phyloP scores from a whole-genome alignment of 2,329 filamentous ascomycete genomes.

The Pseudofabraea citricarpa region DNA sequence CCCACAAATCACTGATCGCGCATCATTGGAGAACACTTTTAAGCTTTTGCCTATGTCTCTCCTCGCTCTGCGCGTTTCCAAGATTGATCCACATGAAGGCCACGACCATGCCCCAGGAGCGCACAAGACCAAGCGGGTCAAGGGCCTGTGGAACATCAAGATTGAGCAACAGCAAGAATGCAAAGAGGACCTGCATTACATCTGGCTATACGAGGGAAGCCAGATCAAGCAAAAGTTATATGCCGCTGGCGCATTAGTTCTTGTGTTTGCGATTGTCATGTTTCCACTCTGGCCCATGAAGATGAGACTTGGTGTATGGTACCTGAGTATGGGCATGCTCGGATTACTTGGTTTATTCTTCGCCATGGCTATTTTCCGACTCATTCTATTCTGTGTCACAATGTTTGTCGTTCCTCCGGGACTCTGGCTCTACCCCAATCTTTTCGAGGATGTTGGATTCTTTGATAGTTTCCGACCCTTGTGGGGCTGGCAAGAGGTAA shows the following conservation, averaged over 20 bases:
- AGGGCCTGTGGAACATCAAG: slow-evolving; percentile 92
- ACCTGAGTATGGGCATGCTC: slow-evolving; percentile 90
- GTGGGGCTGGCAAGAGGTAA: slow-evolving; percentile 98
- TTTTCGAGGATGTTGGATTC: slow-evolving; percentile 98
- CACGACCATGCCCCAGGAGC: slow-evolving; percentile 58
- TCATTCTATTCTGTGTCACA: slow-evolving; percentile 90
- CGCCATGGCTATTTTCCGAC: slow-evolving; percentile 91
- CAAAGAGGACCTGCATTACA: slow-evolving; percentile 83
- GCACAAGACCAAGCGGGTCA: slow-evolving; percentile 81
- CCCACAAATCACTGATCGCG: slow-evolving; percentile 81
- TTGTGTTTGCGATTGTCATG: slow-evolving; percentile 84
- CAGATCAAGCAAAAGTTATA: slow-evolving; percentile 94
- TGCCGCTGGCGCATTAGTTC: slow-evolving; percentile 72
- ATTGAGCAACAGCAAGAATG: slow-evolving; percentile 96
- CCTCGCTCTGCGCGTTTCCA: slow-evolving; percentile 83
- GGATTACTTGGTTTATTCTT: slow-evolving; percentile 91
- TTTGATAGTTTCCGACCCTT: slow-evolving; percentile 94
- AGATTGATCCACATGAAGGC: slow-evolving; percentile 72
- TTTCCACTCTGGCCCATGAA: slow-evolving; percentile 96
- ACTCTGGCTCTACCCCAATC: slow-evolving; percentile 96
- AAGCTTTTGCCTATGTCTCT: slow-evolving; percentile 93
- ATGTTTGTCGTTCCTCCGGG: slow-evolving; percentile 81
- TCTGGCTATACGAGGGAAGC: slow-evolving; percentile 92
- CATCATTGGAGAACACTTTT: slow-evolving; percentile 87
- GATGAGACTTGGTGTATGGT: slow-evolving; percentile 92